These are phyloP conservation scores for Moniliophthora roreri DNA, from an alignment of 1,284 basidiomycete species.

Conservation along the genomic window DNA sequence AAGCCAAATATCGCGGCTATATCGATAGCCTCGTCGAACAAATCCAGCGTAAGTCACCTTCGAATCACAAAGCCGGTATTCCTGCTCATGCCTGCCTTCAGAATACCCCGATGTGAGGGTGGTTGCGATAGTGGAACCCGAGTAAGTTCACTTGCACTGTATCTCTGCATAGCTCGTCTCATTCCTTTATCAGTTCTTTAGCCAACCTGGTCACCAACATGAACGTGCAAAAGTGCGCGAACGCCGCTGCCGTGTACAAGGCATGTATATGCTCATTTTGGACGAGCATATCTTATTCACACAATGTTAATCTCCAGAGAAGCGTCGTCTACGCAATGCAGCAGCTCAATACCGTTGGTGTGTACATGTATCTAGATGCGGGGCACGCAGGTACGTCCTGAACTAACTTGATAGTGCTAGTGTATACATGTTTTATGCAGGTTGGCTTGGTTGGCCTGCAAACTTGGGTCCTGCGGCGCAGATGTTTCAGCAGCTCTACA, in stretches of 20 bases:
- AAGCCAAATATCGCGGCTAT: conserved; percentile 56
- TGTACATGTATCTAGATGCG: too few relatives aligned
- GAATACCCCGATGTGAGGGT: conserved; percentile 61
- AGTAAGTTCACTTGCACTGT: conserved; percentile 22
- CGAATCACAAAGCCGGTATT: background rate
- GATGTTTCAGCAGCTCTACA: conserved; percentile 52
- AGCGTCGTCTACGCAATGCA: conserved; percentile 47
- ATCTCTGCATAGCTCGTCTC: too few relatives aligned
- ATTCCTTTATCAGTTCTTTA: conserved; percentile 19
- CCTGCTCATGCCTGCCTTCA: conserved; percentile 19
- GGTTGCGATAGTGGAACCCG: conserved; percentile 64
- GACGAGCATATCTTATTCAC: too few relatives aligned
- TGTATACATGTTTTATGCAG: conserved; percentile 61
- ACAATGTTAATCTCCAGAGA: too few relatives aligned
- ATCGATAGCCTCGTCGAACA: conserved; percentile 61
- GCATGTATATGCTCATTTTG: conserved; percentile 20
- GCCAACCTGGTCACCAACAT: conserved; percentile 66
- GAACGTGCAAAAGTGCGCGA: conserved; percentile 54
- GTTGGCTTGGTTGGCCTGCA: conserved; percentile 68
- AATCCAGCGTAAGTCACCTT: conserved; percentile 43
- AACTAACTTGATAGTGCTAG: too few relatives aligned
- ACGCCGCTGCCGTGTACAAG: conserved; percentile 52
- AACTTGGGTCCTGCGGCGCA: conserved; percentile 59
- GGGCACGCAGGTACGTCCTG: too few relatives aligned
- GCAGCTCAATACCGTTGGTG: conserved; percentile 53